Conservation (phyloP, 1,139 yeast genomes). For the Protomyces arabidopsidicola region DNA sequence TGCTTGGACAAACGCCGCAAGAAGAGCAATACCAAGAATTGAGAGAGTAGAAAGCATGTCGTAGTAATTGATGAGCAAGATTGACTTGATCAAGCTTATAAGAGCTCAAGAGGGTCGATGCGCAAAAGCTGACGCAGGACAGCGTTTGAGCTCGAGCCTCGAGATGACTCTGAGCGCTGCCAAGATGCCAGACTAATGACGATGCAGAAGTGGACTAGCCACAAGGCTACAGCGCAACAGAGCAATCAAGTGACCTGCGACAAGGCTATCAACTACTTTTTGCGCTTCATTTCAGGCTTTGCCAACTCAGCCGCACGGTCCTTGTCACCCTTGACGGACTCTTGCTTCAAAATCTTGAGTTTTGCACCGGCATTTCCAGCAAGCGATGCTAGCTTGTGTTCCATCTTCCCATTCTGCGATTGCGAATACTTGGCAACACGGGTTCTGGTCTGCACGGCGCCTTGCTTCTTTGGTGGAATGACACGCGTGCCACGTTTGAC, state of each 20-base stretch:
- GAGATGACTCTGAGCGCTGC: too few species aligned
- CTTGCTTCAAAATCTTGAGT: conserved; percentile 20
- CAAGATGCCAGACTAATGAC: too few species aligned
- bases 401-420: conserved; percentile 26
- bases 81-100: neutral
- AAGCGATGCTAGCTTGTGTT: conserved; percentile 17
- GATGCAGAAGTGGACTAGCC: too few species aligned
- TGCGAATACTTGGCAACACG: conserved; percentile 23
- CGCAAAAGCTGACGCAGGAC: neutral
- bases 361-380: conserved; percentile 26
- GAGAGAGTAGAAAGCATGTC: neutral
- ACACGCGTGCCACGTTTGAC: conserved; percentile 24
- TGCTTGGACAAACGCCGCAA: neutral
- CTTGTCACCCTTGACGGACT: conserved; percentile 20
- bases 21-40: neutral
- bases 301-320: conserved; percentile 23
- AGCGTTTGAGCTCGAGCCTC: neutral
- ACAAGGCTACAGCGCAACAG: too few species aligned
- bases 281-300: conserved; percentile 20
- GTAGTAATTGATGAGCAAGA: neutral
- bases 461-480: conserved; percentile 17
- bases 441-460: conserved; percentile 14
- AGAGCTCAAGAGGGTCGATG: neutral
- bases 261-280: conserved; percentile 5
- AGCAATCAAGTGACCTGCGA: neutral